phyloP scores from a whole-genome alignment of 805 yeast species.

The Huiozyma naganishii region DNA sequence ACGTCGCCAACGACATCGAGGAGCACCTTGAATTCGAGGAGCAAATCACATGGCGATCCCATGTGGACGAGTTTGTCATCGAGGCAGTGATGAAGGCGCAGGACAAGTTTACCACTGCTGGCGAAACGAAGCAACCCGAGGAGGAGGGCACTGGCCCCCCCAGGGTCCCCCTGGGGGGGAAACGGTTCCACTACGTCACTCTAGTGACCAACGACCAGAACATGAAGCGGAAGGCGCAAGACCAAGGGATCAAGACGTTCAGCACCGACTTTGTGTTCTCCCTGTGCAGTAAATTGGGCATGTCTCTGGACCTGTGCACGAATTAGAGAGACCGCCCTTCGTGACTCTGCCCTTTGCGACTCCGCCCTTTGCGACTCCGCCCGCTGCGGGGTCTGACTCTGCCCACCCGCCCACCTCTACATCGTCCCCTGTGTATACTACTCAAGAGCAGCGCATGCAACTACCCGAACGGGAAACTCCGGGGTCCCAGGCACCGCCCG shows the following conservation, averaged over 20 bases:
- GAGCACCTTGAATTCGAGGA: conserved; percentile 68
- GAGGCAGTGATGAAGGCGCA: conserved; percentile 34
- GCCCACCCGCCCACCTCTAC: too few relatives aligned
- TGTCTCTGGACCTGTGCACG: conserved; percentile 6
- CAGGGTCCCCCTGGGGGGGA: not conserved
- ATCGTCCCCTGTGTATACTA: too few relatives aligned
- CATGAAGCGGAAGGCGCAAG: conserved; percentile 50
- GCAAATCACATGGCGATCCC: conserved; percentile 60
- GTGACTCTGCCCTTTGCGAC: too few relatives aligned
- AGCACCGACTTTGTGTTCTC: conserved; percentile 28
- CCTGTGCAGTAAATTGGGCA: conserved; percentile 16
- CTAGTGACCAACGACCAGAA: conserved; percentile 66
- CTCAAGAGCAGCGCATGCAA: too few relatives aligned
- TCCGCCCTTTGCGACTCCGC: too few relatives aligned
- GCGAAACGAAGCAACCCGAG: not conserved
- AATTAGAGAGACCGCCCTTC: conserved; percentile 5
- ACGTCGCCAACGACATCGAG: conserved; percentile 54
- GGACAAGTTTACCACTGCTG: conserved; percentile 4
- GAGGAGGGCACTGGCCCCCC: not conserved
- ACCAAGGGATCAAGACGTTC: conserved; percentile 23
- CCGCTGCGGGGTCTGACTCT: too few relatives aligned
- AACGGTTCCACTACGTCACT: conserved; percentile 42
- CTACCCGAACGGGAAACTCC: too few relatives aligned
- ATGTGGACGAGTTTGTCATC: conserved; percentile 59
- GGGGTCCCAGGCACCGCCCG: too few relatives aligned